Base-by-base conservation (phyloP, 2,329 filamentous ascomycete genomes). In the Pyrenophora tritici-repentis region DNA sequence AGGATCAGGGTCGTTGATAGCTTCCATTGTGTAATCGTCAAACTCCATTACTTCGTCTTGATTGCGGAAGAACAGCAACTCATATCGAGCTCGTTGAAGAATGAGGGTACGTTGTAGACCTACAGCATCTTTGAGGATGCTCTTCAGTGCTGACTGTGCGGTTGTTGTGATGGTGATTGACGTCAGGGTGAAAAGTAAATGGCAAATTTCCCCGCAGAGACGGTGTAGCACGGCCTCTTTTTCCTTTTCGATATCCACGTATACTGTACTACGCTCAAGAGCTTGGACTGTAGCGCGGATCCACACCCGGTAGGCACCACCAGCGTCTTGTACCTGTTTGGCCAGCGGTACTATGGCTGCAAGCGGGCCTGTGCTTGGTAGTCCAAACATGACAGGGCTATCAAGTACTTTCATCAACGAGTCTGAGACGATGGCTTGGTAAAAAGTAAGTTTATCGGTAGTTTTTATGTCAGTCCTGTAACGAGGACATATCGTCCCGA, bases 51-150 rank as follows among this genome's bases (percentile, higher is more conserved):
- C 18, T 6, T 31, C 16, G 4, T 37, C 38, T 3, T 56, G 46
- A 2, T 52, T 47, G 18, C 53, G 58, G 33, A 70, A 62, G 52
- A 71, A 68, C 3, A 55, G 45, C 5, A 70, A 17, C 17, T 53
- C 50, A 39, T 73, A 73, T 4, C 52, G 58, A 5, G 69, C 67
- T 42, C 68, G 72, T 36, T 73, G 71, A 2, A 70, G 50, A 13
- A 59, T 43, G 3, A 73, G 46, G 6, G 50, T 62, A 5, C 61
- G 59, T 29, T 72, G 69, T 13, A 73, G 14, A 13, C 62, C 58
- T 3, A 59, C 59, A 20, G 67, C 62, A 2, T 57, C 36, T 2
- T 56, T 56, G n/a, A 72, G 20, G 2, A 72, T 70, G 6, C 50
- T 49, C 1, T 56, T 18, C 13, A 73, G 40, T 1, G 58, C 38